These are phyloP conservation scores for Penicillium sp. DNA, from an alignment of 2,329 filamentous ascomycete species.

Conservation along the genomic window DNA sequence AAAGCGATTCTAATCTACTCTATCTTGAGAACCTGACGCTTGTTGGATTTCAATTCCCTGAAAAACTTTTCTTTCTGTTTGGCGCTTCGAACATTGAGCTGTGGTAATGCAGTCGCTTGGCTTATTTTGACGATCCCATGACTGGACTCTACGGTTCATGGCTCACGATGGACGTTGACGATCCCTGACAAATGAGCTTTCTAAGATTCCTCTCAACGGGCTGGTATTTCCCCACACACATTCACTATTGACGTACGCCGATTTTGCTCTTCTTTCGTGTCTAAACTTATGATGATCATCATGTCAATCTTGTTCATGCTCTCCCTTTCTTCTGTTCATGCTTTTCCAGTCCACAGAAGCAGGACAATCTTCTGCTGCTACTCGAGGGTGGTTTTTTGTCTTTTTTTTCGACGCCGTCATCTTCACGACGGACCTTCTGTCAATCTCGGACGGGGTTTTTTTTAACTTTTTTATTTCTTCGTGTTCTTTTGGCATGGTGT, in stretches of 20 bases:
- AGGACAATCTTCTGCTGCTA: neutral
- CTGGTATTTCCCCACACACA: slow-evolving; percentile 18
- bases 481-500: slow-evolving; percentile 25
- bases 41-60: slow-evolving; percentile 14
- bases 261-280: slow-evolving; percentile 32
- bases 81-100: slow-evolving; percentile 24
- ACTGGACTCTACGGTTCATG: slow-evolving; percentile 27
- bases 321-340: slow-evolving; percentile 23
- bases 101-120: slow-evolving; percentile 24
- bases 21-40: slow-evolving; percentile 5
- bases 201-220: slow-evolving; percentile 13
- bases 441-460: slow-evolving; percentile 17
- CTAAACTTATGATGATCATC: slow-evolving; percentile 36
- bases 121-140: slow-evolving; percentile 34
- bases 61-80: slow-evolving; percentile 7
- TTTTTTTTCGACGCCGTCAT: slow-evolving; percentile 4
- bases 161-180: slow-evolving; percentile 25
- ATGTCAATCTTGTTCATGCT: slow-evolving; percentile 28
- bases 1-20: slow-evolving; percentile 14
- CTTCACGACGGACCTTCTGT: slow-evolving; percentile 14
- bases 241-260: slow-evolving; percentile 11
- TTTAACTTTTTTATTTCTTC: slow-evolving; percentile 25
- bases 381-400: slow-evolving; percentile 11
- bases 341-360: slow-evolving; percentile 17
- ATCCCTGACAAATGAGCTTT: slow-evolving; percentile 23